A percentile compares a stretch with the other conserved stretches of the same genome.
These are phyloP conservation scores for Camelina laxa DNA, from an alignment of 345 rosid species.

Conservation along the genomic window DNA sequence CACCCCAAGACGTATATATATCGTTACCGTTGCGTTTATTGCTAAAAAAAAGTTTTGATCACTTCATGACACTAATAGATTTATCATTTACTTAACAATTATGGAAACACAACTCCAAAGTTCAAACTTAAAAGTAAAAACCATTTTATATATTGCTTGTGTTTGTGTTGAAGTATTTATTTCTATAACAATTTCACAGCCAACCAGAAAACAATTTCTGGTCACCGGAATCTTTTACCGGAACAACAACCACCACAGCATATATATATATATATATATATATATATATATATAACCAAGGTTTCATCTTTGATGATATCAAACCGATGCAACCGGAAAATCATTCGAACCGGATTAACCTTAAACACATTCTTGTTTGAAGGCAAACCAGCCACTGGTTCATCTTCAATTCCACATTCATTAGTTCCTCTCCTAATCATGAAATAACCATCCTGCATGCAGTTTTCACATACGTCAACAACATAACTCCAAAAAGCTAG, in stretches of 20 bases:
- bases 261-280: slow-evolving; percentile 12
- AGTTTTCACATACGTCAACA: slow-evolving; percentile 29
- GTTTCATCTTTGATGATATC: slow-evolving; percentile 23
- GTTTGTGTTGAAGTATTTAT: slow-evolving; percentile 19
- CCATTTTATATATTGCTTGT: slow-evolving; percentile 13
- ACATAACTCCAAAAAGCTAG: not conserved
- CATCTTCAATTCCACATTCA: slow-evolving; percentile 90
- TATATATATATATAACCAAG: slow-evolving; percentile 10
- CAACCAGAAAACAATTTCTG: slow-evolving; percentile 5
- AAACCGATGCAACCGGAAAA: slow-evolving; percentile 50
- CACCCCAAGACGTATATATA: no score
- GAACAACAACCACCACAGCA: slow-evolving; percentile 20
- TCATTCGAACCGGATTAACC: slow-evolving; percentile 48
- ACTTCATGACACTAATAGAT: no score
- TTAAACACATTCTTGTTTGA: slow-evolving; percentile 70
- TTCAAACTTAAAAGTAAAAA: not conserved
- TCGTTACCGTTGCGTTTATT: no score
- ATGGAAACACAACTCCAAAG: not conserved
- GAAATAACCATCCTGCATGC: slow-evolving; percentile 93
- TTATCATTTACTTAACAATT: not conserved
- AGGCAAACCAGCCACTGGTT: slow-evolving; percentile 80
- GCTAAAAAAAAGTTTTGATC: no score
- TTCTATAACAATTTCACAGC: slow-evolving; percentile 28
- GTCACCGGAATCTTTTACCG: slow-evolving; percentile 28
- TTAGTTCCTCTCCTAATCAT: slow-evolving; percentile 85